Conservation (phyloP, 495 filamentous ascomycete species). For the Cercophora sp. region DNA sequence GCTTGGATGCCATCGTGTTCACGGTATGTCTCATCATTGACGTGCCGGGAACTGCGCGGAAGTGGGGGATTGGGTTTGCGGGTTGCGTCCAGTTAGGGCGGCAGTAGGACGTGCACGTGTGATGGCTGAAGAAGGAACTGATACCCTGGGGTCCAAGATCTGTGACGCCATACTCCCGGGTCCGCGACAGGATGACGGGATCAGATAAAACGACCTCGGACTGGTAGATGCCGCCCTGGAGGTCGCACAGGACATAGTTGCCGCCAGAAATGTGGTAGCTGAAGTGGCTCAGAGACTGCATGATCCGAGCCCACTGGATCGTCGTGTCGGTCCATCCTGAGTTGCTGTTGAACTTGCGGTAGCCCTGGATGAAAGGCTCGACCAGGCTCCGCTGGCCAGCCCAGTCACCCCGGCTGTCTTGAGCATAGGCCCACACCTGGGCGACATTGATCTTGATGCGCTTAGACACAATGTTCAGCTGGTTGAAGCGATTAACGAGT, state of each 20-base stretch:
- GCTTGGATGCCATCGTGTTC: too few species aligned
- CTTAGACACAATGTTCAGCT: conserved; percentile 25
- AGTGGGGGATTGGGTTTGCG: neutral
- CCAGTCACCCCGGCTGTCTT: neutral
- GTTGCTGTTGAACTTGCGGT: conserved; percentile 43
- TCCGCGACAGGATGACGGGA: conserved; percentile 32
- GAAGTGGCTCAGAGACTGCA: conserved; percentile 43
- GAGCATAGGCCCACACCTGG: conserved; percentile 20
- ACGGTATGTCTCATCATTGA: too few species aligned
- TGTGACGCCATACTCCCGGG: conserved; percentile 31
- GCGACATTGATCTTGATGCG: conserved; percentile 32
- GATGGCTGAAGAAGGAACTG: conserved; percentile 33
- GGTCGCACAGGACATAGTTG: conserved; percentile 35
- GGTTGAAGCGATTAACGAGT: conserved; percentile 36
- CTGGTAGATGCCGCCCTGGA: conserved; percentile 36
- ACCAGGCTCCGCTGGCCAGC: conserved; percentile 15
- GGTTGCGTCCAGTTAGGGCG: neutral
- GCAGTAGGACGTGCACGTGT: conserved; percentile 8
- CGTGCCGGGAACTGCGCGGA: too few species aligned
- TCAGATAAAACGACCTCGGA: conserved; percentile 30
- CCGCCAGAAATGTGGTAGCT: conserved; percentile 37
- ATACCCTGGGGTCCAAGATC: conserved; percentile 34
- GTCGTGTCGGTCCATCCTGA: conserved; percentile 30
- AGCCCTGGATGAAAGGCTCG: conserved; percentile 38
- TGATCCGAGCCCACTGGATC: conserved; percentile 24